These are phyloP conservation scores for Candida khao-thaluensis DNA, from an alignment of 805 yeast genomes.

Conservation along the genomic window DNA sequence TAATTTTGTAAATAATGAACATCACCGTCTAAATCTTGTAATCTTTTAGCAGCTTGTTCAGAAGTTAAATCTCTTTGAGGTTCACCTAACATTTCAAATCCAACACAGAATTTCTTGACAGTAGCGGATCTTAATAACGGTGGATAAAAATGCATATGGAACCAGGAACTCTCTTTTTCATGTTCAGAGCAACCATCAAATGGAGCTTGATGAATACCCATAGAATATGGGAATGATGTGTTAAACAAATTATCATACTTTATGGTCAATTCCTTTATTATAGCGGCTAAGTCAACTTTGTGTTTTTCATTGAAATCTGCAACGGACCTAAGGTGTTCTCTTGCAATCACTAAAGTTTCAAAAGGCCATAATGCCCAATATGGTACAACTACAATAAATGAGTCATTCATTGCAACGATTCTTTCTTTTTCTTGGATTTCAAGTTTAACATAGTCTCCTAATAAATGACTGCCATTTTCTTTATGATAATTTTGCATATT, in stretches of 20 bases:
- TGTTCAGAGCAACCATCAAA: conserved; percentile 39
- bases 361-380: conserved; percentile 87
- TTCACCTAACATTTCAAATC: conserved; percentile 66
- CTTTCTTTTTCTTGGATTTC: conserved; percentile 54
- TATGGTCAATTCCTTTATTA: conserved; percentile 52
- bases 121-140: conserved; percentile 74
- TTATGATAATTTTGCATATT: conserved; percentile 49
- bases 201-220: conserved; percentile 81
- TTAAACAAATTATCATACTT: conserved; percentile 70
- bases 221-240: conserved; percentile 73
- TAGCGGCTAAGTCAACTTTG: conserved; percentile 53
- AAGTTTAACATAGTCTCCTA: conserved; percentile 60
- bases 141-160: conserved; percentile 78
- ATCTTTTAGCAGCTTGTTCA: conserved; percentile 61
- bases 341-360: conserved; percentile 64
- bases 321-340: conserved; percentile 51
- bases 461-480: conserved; percentile 45
- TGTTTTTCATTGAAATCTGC: conserved; percentile 47
- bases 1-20: conserved; percentile 27
- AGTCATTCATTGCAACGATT: conserved; percentile 57
- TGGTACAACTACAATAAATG: conserved; percentile 69
- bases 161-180: conserved; percentile 46
- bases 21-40: conserved; percentile 43
- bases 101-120: conserved; percentile 72
- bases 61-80: conserved; percentile 71